A percentile compares a stretch with the other conserved stretches of the same genome.
These are phyloP conservation scores for Lactifluus pinguis DNA, from an alignment of 768 basidiomycete genomes.

Conservation along the genomic window DNA sequence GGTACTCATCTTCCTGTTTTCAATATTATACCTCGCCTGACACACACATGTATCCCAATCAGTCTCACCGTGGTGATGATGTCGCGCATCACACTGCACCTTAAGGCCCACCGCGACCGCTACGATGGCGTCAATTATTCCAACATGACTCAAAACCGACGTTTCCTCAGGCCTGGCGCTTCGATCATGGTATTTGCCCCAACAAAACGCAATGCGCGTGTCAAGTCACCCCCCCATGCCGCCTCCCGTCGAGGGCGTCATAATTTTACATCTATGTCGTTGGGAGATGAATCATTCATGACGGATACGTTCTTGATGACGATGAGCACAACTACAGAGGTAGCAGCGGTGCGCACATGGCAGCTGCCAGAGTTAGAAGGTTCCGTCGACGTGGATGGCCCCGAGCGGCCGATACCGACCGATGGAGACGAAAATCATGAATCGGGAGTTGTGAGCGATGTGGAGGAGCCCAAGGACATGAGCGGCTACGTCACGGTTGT, in stretches of 20 bases:
- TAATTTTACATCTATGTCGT: neutral
- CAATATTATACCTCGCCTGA: neutral
- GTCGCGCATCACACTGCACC: too few species aligned
- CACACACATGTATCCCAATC: neutral
- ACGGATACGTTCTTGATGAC: neutral
- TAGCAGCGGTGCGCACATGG: neutral
- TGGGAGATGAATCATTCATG: neutral
- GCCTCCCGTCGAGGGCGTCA: too few species aligned
- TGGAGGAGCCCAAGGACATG: too few species aligned
- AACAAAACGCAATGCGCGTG: too few species aligned
- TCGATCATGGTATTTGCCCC: neutral
- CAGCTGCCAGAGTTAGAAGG: too few species aligned
- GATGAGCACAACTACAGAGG: neutral
- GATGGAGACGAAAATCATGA: too few species aligned
- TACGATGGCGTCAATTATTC: neutral
- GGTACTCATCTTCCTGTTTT: neutral
- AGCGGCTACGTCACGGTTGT: too few species aligned
- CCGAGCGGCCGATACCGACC: too few species aligned
- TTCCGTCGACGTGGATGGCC: too few species aligned
- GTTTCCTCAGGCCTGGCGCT: too few species aligned
- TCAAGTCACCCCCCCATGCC: neutral
- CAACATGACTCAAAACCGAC: constrained; percentile 14
- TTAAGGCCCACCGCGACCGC: neutral
- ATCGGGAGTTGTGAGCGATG: too few species aligned
- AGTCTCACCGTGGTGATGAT: too few species aligned